These are phyloP conservation scores for Mycena galericulata DNA, from an alignment of 768 basidiomycete species.

Conservation along the genomic window DNA sequence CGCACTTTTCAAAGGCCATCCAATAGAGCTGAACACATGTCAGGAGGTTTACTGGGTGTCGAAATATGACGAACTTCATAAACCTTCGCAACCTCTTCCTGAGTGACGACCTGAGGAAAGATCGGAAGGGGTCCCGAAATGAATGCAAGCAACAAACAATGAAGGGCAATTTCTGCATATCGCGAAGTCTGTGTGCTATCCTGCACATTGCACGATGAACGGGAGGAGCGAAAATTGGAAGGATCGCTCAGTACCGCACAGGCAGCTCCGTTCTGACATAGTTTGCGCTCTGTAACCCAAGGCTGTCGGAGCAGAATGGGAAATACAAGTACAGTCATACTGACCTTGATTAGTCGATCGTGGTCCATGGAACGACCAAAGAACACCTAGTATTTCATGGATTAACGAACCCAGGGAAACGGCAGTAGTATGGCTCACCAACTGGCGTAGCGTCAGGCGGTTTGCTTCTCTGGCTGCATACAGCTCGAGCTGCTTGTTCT, in stretches of 20 bases:
- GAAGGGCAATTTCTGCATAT: constrained; percentile 88
- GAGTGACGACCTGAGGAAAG: constrained; percentile 65
- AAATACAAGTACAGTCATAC: neutral
- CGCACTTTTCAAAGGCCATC: constrained; percentile 87
- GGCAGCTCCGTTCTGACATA: constrained; percentile 92
- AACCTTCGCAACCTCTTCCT: constrained; percentile 84
- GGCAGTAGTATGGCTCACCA: constrained; percentile 58
- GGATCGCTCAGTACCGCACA: constrained; percentile 56
- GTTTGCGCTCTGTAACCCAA: constrained; percentile 76
- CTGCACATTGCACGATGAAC: constrained; percentile 2
- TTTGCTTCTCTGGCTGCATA: constrained; percentile 83
- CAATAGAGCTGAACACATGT: constrained; percentile 77
- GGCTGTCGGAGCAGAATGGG: constrained; percentile 7
- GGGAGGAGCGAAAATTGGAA: neutral
- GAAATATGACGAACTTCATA: constrained; percentile 72
- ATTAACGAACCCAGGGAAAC: neutral
- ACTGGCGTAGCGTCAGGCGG: constrained; percentile 80
- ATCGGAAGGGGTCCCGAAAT: neutral
- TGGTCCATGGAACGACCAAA: constrained; percentile 87
- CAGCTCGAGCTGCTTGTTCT: constrained; percentile 83
- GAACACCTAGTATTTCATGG: constrained; percentile 67
- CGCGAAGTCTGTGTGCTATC: constrained; percentile 88
- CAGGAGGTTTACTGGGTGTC: constrained; percentile 5
- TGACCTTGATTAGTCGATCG: constrained; percentile 81
- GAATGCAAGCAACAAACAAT: constrained; percentile 56